These are phyloP conservation scores for Pulveroboletus sp. DNA, from an alignment of 768 basidiomycete genomes.

Conservation along the genomic window DNA sequence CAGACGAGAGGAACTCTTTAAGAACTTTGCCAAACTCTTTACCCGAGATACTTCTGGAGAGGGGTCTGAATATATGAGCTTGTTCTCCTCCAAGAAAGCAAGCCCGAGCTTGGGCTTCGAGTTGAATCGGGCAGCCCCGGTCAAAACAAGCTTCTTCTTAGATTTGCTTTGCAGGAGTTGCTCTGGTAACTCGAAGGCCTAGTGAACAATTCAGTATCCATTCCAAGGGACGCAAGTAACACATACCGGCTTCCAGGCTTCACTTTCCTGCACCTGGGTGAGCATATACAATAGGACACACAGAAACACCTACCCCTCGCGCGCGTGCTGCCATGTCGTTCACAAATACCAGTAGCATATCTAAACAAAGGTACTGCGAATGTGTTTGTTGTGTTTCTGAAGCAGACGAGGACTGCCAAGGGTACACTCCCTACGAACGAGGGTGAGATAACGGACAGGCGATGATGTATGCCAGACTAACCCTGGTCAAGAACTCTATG, in stretches of 20 bases:
- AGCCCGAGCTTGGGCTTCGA: conserved; percentile 87
- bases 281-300: conserved; percentile 9
- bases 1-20: conserved; percentile 77
- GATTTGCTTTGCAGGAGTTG: conserved; percentile 67
- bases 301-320: conserved; percentile 37
- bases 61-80: conserved; percentile 72
- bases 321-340: conserved; percentile 79
- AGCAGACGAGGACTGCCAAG: conserved; percentile 52
- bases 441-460: conserved; percentile 5
- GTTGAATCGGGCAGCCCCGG: conserved; percentile 86
- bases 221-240: neutral
- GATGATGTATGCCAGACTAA: conserved; percentile 28
- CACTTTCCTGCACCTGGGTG: conserved; percentile 32
- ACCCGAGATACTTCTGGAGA: conserved; percentile 51
- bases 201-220: neutral
- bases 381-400: conserved; percentile 66
- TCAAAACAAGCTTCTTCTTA: conserved; percentile 78
- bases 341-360: conserved; percentile 80
- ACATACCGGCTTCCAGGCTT: conserved; percentile 64
- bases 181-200: conserved; percentile 56
- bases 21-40: conserved; percentile 74
- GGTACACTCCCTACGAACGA: conserved; percentile 67
- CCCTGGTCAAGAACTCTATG: conserved; percentile 84
- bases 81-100: conserved; percentile 87
- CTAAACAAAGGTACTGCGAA: conserved; percentile 82